phyloP scores from a whole-genome alignment of 305 asterid species.

The Fraxinus nigra region DNA sequence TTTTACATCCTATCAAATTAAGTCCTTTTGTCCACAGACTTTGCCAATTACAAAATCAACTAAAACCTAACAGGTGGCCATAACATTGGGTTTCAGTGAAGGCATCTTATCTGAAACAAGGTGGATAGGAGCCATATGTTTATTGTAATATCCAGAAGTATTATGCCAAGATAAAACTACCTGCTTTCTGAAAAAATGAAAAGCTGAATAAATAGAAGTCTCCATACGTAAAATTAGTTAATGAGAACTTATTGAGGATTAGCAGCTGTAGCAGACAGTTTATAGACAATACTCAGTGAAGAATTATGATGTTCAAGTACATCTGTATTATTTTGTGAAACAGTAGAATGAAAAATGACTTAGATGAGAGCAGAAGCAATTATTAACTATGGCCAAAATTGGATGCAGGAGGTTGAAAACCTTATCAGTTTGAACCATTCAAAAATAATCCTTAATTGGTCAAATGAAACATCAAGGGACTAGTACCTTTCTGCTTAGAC shows the following conservation, averaged over 20 bases:
- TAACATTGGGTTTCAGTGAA: not conserved
- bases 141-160: not conserved
- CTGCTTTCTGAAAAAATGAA: not conserved
- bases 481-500: not conserved
- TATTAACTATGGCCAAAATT: not conserved
- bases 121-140: not conserved
- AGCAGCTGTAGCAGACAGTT: not conserved
- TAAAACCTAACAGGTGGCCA: not conserved
- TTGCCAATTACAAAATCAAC: too few relatives aligned
- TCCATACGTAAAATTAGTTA: not conserved
- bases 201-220: not conserved
- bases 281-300: not conserved
- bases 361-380: not conserved
- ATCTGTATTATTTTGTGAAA: not conserved
- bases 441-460: not conserved
- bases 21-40: too few relatives aligned
- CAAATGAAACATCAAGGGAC: not conserved
- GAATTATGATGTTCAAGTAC: not conserved
- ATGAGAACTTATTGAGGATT: not conserved
- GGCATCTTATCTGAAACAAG: not conserved
- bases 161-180: not conserved
- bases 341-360: not conserved
- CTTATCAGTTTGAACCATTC: not conserved
- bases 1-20: too few relatives aligned
- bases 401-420: not conserved